phyloP scores from a whole-genome alignment of 2,329 filamentous ascomycete genomes.

The Colletotrichum liriopes region DNA sequence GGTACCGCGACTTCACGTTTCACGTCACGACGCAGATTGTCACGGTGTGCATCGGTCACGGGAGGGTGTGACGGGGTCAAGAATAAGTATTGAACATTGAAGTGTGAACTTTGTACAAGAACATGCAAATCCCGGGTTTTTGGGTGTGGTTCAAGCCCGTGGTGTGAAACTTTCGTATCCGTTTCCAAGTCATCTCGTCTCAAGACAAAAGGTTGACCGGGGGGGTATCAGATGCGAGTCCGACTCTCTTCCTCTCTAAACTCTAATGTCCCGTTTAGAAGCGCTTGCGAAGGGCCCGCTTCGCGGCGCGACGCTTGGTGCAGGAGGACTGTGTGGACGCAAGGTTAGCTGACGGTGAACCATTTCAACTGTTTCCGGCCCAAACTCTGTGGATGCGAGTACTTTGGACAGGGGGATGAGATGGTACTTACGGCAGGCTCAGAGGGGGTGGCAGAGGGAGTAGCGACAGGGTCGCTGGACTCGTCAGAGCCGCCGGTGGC shows the following conservation, averaged over 20 bases:
- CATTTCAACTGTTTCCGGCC: conserved; percentile 14
- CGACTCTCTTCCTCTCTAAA: conserved; percentile 28
- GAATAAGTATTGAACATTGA: conserved; percentile 42
- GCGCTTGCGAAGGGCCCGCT: conserved; percentile 40
- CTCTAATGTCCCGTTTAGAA: conserved; percentile 31
- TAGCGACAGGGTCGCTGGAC: conserved; percentile 21
- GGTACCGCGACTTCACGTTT: conserved; percentile 16
- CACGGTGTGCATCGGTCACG: background rate
- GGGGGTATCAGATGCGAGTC: conserved; percentile 34
- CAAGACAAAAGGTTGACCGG: conserved; percentile 10
- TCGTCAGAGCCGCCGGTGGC: conserved; percentile 6
- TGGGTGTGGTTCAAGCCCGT: conserved; percentile 18
- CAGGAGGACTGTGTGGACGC: conserved; percentile 20
- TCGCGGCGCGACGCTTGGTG: conserved; percentile 34
- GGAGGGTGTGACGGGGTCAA: background rate
- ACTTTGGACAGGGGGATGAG: background rate
- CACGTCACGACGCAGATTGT: conserved; percentile 14
- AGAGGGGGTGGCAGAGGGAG: conserved; percentile 17
- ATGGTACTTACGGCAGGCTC: conserved; percentile 26
- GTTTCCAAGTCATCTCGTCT: conserved; percentile 40
- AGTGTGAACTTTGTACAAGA: conserved; percentile 42
- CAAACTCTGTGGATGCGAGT: background rate
- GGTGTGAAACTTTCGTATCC: conserved; percentile 20
- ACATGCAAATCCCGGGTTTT: conserved; percentile 36
- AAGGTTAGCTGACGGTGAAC: conserved; percentile 17